Base-by-base conservation (phyloP, 371 early-diverging fungal species). In the Mortierella sp. region DNA sequence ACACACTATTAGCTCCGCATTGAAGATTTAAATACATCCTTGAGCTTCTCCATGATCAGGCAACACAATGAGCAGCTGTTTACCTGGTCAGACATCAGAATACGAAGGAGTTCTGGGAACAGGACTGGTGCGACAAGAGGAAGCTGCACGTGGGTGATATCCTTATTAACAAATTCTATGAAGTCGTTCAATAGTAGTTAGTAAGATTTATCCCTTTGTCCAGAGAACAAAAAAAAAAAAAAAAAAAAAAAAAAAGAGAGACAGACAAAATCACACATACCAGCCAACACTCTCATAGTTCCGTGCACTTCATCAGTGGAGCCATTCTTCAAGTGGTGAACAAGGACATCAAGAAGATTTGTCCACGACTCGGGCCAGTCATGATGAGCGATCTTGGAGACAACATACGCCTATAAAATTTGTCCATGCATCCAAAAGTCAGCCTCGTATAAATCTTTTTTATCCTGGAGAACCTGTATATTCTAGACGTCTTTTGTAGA, bases 341-440 rank as follows among this genome's bases (percentile, higher is more conserved):
- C 80, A 47, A 97, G 84, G 21, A 90, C 85, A 68, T 93, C 90
- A 68, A 97, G 89, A 43, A 98, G 86, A 51, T 93, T 89, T n/a
- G 96, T 95, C 98, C 98, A 98, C 23, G 91, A 86, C 72, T 97
- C 97, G 1, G 97, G 97, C 88, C 95, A 97, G 85, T 98, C 98
- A 50, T 92, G 89, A 53, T 92, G 92, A 2, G 96, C 97, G 75
- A 98, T 95, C 65, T 88, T 91, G 18, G 97, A 93, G 4, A 97
- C 87, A 6, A 92, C 92, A 63, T 92, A 93, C 6, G 97, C 97
- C 91, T 88, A 72, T 28, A 30, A 25, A 19, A 21, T 29, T n/a
- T 21, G 11, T 56, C 28, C 28, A 23, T 9, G 9, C 18, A 56
- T 23, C 16, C 15, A 44, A 67, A 58, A 64, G n/a, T 57, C 29